A percentile compares a stretch with the other conserved stretches of the same genome.
These are phyloP conservation scores for Ogataea nonfermentans DNA, from an alignment of 805 yeast species.

Conservation along the genomic window DNA sequence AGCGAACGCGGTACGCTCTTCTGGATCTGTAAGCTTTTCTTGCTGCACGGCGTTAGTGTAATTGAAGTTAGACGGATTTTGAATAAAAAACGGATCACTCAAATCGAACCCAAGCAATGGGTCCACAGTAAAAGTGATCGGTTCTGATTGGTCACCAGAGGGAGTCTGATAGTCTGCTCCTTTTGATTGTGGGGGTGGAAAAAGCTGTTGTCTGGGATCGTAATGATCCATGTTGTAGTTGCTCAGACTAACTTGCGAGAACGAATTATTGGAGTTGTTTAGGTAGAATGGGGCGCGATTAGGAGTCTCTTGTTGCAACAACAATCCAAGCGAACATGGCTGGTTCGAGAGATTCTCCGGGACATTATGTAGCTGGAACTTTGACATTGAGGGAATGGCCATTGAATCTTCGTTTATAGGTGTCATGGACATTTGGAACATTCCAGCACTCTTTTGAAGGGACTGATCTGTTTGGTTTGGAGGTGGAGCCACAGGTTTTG, in stretches of 20 bases:
- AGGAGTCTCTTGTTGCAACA: background rate
- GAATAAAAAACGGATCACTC: constrained; percentile 52
- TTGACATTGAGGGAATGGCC: constrained; percentile 11
- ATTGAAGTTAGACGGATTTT: constrained; percentile 47
- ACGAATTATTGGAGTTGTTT: constrained; percentile 14
- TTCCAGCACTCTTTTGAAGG: background rate
- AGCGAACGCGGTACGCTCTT: background rate
- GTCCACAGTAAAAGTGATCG: constrained; percentile 28
- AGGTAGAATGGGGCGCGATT: constrained; percentile 9
- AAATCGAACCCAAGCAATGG: constrained; percentile 41
- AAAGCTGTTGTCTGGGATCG: constrained; percentile 22
- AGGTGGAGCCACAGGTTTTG: constrained; percentile 1
- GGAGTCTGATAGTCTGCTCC: constrained; percentile 4
- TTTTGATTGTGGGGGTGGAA: constrained; percentile 20
- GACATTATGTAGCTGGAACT: constrained; percentile 20
- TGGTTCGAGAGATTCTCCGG: constrained; percentile 17
- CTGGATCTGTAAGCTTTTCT: background rate
- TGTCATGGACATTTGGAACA: constrained; percentile 15
- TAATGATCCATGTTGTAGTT: constrained; percentile 27
- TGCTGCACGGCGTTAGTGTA: constrained; percentile 19
- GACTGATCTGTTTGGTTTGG: background rate
- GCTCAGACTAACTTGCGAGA: constrained; percentile 22
- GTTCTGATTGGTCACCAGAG: constrained; percentile 8
- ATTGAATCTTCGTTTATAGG: constrained; percentile 12
- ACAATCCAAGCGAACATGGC: background rate